Evolutionary conservation across 73 alveolate species (phyloP), one percentile per base, ranked within the genome.

Genomic region (Blepharisma japonicum): DNA sequence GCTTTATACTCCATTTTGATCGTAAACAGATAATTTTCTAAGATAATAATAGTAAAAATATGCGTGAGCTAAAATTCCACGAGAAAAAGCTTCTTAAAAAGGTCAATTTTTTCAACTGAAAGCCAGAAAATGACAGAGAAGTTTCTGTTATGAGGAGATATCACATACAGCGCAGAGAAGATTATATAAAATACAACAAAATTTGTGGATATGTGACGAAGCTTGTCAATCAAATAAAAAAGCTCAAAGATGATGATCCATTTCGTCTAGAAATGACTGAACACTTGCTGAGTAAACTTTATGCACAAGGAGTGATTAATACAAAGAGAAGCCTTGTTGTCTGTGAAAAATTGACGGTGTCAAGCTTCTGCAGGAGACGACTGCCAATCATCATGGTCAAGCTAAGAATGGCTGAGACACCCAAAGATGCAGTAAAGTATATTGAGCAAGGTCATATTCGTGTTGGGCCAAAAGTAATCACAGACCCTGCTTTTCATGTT

Each of bases 1-100:
- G 3, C 42, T 32, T 32, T 32, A 32, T 32, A 32, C 42, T 32
- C 42, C 42, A 32, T 32, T 32, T 32, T 32, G 3, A 32, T 3
- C 3, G 3, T 32, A 1, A 32, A 3, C 42, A 32, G 42, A 32
- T 32, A 14, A 61, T 20, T 61, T 61, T 39, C 74, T 14, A 20
- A 79, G 25, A 18, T 71, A 79, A 48, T 78, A 78, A 25, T 77
- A 53, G 51, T n/a, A n/a, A n/a, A n/a, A 81, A 79, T 20, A 97
- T 97, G 99, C 90, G 99, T 85, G 96, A 97, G 90, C 94, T 97
- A 51, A 97, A 96, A 84, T 90, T 80, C 87, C 99, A 97, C 77
- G 99, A 97, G 95, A 89, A 97, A 84, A 97, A 96, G 92, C 85
- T 97, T 23, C 83, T 96, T 66, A 97, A 96, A 89, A 93, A 95